phyloP scores from a whole-genome alignment of 805 yeast species.

The Suhomyces faveliae region DNA sequence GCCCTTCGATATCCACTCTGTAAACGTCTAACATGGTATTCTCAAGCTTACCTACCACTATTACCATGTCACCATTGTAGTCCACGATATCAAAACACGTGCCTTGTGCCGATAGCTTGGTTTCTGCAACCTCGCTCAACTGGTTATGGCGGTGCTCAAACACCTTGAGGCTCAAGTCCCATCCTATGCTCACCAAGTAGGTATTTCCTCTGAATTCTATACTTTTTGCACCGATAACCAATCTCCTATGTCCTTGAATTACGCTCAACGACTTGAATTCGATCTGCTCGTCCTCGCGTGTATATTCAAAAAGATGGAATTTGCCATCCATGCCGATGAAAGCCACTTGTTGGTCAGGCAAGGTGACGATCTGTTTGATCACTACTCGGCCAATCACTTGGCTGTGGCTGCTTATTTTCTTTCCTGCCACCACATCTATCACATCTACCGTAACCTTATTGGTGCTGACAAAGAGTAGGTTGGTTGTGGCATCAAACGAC shows the following conservation, averaged over 20 bases:
- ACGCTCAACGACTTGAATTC: conserved; percentile 1
- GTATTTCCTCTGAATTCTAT: conserved; percentile 17
- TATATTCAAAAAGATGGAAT: conserved; percentile 20
- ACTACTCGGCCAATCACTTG: conserved; percentile 22
- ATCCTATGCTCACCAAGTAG: conserved; percentile 55
- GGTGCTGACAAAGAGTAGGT: conserved; percentile 8
- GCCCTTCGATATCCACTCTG: conserved; percentile 1
- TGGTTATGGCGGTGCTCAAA: conserved; percentile 24
- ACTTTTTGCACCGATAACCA: conserved; percentile 38
- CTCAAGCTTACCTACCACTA: conserved; percentile 60
- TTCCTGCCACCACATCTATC: conserved; percentile 16
- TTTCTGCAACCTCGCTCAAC: conserved; percentile 14
- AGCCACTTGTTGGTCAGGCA: conserved; percentile 24
- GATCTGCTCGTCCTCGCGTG: conserved; percentile 3
- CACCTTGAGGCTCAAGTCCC: conserved; percentile 50
- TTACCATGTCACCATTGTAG: conserved; percentile 29
- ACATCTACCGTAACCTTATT: conserved; percentile 15
- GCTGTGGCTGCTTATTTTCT: neutral
- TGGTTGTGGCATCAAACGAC: conserved; percentile 5
- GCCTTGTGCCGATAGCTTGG: conserved; percentile 49
- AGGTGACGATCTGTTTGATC: conserved; percentile 33
- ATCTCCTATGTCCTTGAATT: conserved; percentile 32
- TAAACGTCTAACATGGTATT: conserved; percentile 56
- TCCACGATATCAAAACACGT: conserved; percentile 46
- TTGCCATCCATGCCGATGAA: conserved; percentile 57